Conservation (phyloP, 2,329 filamentous ascomycete species). For the Fusarium staphyleae region DNA sequence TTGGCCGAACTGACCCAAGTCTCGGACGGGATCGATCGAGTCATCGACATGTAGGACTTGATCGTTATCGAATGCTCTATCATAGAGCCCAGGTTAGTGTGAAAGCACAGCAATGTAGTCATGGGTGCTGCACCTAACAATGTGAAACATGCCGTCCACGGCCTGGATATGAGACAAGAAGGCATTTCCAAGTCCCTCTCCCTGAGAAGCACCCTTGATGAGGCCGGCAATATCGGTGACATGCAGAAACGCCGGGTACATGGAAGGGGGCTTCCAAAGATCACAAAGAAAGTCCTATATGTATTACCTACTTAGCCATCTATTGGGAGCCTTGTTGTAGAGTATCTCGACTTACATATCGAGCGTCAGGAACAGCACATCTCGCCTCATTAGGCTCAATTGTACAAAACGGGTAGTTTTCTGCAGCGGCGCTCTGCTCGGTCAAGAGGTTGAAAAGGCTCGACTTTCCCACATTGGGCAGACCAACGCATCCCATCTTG, state of each 20-base stretch:
- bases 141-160: slow-evolving; percentile 55
- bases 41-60: slow-evolving; percentile 56
- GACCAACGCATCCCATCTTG: slow-evolving; percentile 56
- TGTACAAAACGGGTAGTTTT: slow-evolving; percentile 56
- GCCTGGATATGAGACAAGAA: slow-evolving; percentile 56
- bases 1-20: slow-evolving; percentile 46
- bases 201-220: slow-evolving; percentile 54
- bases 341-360: slow-evolving; percentile 49
- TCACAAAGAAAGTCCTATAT: slow-evolving; percentile 53
- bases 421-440: slow-evolving; percentile 53
- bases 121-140: slow-evolving; percentile 46
- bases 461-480: slow-evolving; percentile 56
- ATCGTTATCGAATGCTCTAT: slow-evolving; percentile 54
- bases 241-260: slow-evolving; percentile 54
- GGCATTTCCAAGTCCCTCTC: slow-evolving; percentile 54
- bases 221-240: slow-evolving; percentile 56
- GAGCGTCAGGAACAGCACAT: slow-evolving; percentile 53
- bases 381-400: slow-evolving; percentile 57
- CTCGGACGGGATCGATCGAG: slow-evolving; percentile 54
- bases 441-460: slow-evolving; percentile 56
- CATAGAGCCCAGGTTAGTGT: slow-evolving; percentile 1
- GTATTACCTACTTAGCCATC: slow-evolving; percentile 5
- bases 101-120: background rate
- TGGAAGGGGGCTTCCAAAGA: slow-evolving; percentile 55
- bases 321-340: background rate